These are phyloP conservation scores for Fusarium sp. DNA, from an alignment of 2,329 filamentous ascomycete species.

Conservation along the genomic window DNA sequence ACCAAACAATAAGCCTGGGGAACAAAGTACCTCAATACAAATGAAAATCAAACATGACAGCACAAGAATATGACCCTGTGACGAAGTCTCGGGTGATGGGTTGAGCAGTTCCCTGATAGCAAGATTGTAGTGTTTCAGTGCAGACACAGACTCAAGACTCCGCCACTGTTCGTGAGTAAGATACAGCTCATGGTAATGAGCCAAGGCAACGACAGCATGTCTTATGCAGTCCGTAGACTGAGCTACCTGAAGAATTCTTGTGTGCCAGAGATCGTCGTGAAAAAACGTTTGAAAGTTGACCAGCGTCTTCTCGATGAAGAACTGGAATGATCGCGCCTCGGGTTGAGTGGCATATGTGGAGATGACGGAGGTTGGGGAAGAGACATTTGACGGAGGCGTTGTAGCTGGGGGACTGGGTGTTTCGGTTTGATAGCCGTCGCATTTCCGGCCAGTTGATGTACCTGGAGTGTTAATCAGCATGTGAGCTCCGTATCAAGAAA, in stretches of 20 bases:
- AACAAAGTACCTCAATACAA: conserved; percentile 13
- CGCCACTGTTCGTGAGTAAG: conserved; percentile 1
- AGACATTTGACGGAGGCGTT: neutral
- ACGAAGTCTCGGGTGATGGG: neutral
- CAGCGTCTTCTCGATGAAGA: conserved; percentile 29
- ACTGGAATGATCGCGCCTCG: conserved; percentile 20
- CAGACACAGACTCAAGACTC: neutral
- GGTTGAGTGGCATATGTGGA: neutral
- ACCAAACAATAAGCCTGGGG: accelerated
- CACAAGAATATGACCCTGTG: conserved; percentile 7
- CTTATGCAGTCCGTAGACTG: conserved; percentile 9
- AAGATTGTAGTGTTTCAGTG: conserved; percentile 23
- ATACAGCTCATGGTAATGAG: conserved; percentile 20
- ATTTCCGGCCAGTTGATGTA: conserved; percentile 26
- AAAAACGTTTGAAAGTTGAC: conserved; percentile 29
- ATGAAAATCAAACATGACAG: conserved; percentile 32
- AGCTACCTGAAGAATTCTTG: conserved; percentile 13
- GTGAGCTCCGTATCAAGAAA: too few relatives aligned
- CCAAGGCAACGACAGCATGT: conserved; percentile 12
- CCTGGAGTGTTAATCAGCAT: neutral
- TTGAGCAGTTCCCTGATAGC: conserved; percentile 12
- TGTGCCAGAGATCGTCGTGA: conserved; percentile 21
- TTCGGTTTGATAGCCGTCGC: conserved; percentile 8
- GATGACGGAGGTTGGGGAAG: neutral
- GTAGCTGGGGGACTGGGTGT: neutral